Evolutionary conservation across 202 grass and related monocot genomes (phyloP), one percentile per base, ranked within the genome.

Genomic region (Schoenoplectus tabernaemontani): DNA sequence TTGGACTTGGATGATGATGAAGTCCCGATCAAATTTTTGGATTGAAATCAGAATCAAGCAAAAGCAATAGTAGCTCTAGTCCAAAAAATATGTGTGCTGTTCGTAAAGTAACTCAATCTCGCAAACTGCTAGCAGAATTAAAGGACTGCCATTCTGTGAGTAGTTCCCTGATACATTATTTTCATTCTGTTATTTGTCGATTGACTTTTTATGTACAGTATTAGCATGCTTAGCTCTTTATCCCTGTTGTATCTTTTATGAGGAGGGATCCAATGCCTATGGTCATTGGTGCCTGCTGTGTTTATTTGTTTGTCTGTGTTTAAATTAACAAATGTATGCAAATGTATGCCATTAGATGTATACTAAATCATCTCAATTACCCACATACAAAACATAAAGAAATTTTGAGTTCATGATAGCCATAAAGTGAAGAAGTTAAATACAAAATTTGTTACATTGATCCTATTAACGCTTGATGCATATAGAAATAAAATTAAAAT

Each of bases 61-160:
- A 50, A 72, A 72, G 10, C 44, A 72, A 43, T 73, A 33, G 44
- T 73, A 48, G 41, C 43, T 51, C 44, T 17, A 73, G 44, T 53
- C 44, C 65, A 70, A 70, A 10, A 53, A 50, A 28, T 50, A 73
- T 30, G 69, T 24, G 13, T 73, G 69, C 43, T 73, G 34, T 42
- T 17, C 36, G 36, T 15, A 51, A 73, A 51, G 15, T 73, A 50
- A 51, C 44, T 73, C 44, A 32, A 50, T 73, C 44, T 51, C 2
- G 23, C 43, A 48, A 50, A 43, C 43, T 73, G 43, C 42, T 73
- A 73, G 51, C 22, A 50, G 44, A 73, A 73, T 17, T 73, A 17
- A 73, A 73, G 68, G 11, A 9, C 10, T 73, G 24, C 22, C 68
- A 73, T 73, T 51, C 44, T 73, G 68, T 73, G 24, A 73, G 43